These are phyloP conservation scores for Russula abietina DNA, from an alignment of 768 basidiomycete genomes.

Conservation along the genomic window DNA sequence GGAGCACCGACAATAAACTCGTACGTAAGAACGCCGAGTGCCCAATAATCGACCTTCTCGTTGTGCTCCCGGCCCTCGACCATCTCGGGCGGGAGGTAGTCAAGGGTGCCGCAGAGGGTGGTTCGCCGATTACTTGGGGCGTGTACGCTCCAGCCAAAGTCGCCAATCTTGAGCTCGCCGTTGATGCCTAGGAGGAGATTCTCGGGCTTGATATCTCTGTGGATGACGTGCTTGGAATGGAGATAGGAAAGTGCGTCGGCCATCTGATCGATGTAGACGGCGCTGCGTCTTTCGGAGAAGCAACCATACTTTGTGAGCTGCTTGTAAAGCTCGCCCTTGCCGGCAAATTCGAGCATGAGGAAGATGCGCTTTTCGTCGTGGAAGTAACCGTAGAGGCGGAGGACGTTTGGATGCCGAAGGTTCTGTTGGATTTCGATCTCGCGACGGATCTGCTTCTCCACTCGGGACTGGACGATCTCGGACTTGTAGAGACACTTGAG, in stretches of 20 bases:
- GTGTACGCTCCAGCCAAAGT: conserved; percentile 98
- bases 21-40: conserved; percentile 91
- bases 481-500: conserved; percentile 96
- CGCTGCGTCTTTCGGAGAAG: conserved; percentile 84
- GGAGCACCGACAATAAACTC: conserved; percentile 86
- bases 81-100: conserved; percentile 99
- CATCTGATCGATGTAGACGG: conserved; percentile 96
- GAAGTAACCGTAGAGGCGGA: conserved; percentile 95
- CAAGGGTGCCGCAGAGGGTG: conserved; percentile 92
- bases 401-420: conserved; percentile 88
- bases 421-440: conserved; percentile 99
- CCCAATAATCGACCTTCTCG: conserved; percentile 94
- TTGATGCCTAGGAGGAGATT: conserved; percentile 91
- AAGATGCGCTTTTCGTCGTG: conserved; percentile 98
- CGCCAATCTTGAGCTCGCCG: conserved; percentile 95
- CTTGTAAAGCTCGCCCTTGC: conserved; percentile 95
- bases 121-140: conserved; percentile 84
- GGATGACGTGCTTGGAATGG: conserved; percentile 94
- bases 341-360: conserved; percentile 96
- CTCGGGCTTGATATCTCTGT: conserved; percentile 98
- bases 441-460: conserved; percentile 94
- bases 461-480: conserved; percentile 84
- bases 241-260: conserved; percentile 90
- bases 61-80: conserved; percentile 86
- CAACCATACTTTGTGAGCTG: conserved; percentile 80